Evolutionary conservation across 345 rosid species (phyloP).

Genomic region (Populus ilicifolia): DNA sequence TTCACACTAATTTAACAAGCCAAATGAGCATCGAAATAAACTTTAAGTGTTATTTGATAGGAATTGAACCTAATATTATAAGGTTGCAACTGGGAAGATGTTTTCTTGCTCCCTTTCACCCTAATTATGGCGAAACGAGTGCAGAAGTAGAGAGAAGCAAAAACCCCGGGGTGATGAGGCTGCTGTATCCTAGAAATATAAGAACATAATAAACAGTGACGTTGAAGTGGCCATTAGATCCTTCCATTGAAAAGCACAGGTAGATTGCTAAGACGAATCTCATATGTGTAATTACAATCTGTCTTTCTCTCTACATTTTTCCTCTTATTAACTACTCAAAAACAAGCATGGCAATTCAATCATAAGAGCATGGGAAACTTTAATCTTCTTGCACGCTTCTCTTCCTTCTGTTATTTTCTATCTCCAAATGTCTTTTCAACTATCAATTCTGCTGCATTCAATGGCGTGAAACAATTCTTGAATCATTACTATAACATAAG

Average conservation of each 20-base stretch:
- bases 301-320: constrained; percentile 4
- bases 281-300: constrained; percentile 9
- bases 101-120: too few species aligned
- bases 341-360: neutral
- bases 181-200: neutral
- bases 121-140: neutral
- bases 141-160: neutral
- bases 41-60: neutral
- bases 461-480: neutral
- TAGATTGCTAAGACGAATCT: constrained; percentile 10
- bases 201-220: neutral
- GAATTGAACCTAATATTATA: neutral
- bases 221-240: neutral
- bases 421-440: neutral
- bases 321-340: constrained; percentile 6
- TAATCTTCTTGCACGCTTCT: neutral
- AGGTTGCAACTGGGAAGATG: too few species aligned
- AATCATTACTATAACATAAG: neutral
- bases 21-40: neutral
- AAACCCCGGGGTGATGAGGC: neutral
- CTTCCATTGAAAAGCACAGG: neutral
- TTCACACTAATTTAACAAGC: neutral
- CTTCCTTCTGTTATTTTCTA: neutral
- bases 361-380: neutral
- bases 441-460: neutral